phyloP scores from a whole-genome alignment of 805 yeast genomes.

The Cyberlindnera mycetangii region DNA sequence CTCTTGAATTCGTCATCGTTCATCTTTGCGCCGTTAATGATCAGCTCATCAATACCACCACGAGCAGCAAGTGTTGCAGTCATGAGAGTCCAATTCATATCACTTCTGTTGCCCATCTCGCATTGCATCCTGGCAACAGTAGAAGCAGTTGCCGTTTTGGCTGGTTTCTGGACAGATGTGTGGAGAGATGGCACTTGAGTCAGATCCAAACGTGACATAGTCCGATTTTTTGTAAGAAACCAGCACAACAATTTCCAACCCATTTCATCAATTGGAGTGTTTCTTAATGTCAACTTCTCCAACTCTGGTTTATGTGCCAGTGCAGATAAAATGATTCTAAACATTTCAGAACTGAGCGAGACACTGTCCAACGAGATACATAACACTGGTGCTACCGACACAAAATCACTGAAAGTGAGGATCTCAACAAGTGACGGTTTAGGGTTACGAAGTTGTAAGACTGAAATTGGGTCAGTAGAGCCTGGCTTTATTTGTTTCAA shows the following conservation, averaged over 20 bases:
- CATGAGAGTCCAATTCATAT: slow-evolving; percentile 80
- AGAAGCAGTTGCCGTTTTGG: slow-evolving; percentile 32
- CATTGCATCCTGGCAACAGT: slow-evolving; percentile 36
- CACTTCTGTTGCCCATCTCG: slow-evolving; percentile 47
- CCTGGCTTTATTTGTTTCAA: slow-evolving; percentile 73
- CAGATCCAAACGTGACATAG: slow-evolving; percentile 57
- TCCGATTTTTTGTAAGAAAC: slow-evolving; percentile 65
- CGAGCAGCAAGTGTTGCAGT: slow-evolving; percentile 72
- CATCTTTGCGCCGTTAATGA: slow-evolving; percentile 81
- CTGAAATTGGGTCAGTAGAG: slow-evolving; percentile 76
- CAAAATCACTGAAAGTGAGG: slow-evolving; percentile 81
- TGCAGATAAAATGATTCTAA: slow-evolving; percentile 64
- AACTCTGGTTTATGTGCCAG: slow-evolving; percentile 58
- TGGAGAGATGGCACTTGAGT: slow-evolving; percentile 47
- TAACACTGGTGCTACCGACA: slow-evolving; percentile 78
- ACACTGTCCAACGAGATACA: slow-evolving; percentile 82
- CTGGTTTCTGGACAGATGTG: slow-evolving; percentile 38
- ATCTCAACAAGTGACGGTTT: slow-evolving; percentile 86
- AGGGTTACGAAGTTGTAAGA: slow-evolving; percentile 76
- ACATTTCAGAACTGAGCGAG: slow-evolving; percentile 68
- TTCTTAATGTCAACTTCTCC: slow-evolving; percentile 72
- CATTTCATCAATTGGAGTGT: slow-evolving; percentile 66
- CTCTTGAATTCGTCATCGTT: slow-evolving; percentile 47
- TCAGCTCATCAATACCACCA: slow-evolving; percentile 77
- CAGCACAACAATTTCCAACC: slow-evolving; percentile 85